Base-by-base conservation (phyloP, 352 stramenopile species). In the Globisporangium cylindrosporum region DNA sequence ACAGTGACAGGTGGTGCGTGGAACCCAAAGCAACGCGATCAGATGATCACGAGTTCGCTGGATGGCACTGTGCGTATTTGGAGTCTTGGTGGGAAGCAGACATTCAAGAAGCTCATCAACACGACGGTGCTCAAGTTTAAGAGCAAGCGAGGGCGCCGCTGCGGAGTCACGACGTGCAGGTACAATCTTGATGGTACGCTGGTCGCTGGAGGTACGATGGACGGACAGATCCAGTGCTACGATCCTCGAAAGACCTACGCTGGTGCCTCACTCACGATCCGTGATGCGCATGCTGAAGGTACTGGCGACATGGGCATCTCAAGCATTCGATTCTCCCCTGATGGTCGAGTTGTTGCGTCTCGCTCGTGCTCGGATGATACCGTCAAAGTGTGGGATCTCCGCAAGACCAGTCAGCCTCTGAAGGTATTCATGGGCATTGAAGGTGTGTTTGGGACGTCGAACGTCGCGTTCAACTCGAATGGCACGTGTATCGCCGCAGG, bases 381-480 rank as follows among this genome's bases (percentile, higher is more conserved):
- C 3, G 70, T 96, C 51, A 96, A 94, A 64, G 72, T 96, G 4
- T 96, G 86, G 88, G 86, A 96, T 71, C 49, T 94, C 36, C 84
- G 86, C 54, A 89, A 92, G 27, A 59, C 80, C 0, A 76, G 74
- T 14, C 69, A 84, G 27, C 80, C 82, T 20, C 7, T 94, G 38
- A 95, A 94, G 63, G 76, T 74, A 4, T 93, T 88, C 49, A 48
- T 55, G 18, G 73, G 67, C 14, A 77, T 94, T 15, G 84, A 92
- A 38, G 82, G 80, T 9, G 85, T 94, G 7, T 90, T 91, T 64
- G 83, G 82, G 6, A 90, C 82, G 10, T 88, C 85, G 64, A 95
- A 95, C 59, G 49, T 94, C 43, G 88, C 88, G 24, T 95, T 94
- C 66, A 95, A 93, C 61, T 69, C 78, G 54, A 77, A 76, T 12